Evolutionary conservation across 805 yeast species (phyloP).

Genomic region (Clavispora asparagi): DNA sequence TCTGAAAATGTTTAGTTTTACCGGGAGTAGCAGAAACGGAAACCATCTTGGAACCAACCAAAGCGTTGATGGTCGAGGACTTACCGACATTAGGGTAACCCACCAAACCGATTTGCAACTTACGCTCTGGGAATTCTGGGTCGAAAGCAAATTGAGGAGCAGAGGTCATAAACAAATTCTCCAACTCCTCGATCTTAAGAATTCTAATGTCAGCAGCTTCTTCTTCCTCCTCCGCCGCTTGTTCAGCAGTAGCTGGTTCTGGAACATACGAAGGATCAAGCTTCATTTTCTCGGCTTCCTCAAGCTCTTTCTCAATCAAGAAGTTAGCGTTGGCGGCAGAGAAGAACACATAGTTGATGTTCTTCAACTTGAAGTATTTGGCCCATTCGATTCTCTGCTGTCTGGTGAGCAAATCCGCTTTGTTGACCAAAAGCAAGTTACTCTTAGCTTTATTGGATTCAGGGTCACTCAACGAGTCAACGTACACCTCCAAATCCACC

Average conservation of each 20-base stretch:
- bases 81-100: conserved; percentile 96
- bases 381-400: conserved; percentile 87
- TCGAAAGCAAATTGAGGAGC: conserved; percentile 66
- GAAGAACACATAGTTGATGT: conserved; percentile 85
- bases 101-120: conserved; percentile 87
- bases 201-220: conserved; percentile 47
- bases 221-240: conserved; percentile 17
- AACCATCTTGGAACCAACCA: conserved; percentile 95
- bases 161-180: conserved; percentile 64
- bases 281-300: conserved; percentile 31
- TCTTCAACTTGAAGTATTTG: conserved; percentile 59
- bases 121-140: conserved; percentile 52
- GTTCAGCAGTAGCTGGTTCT: not conserved
- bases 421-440: conserved; percentile 81
- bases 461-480: conserved; percentile 62
- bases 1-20: conserved; percentile 97
- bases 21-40: conserved; percentile 98
- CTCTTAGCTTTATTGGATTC: conserved; percentile 47
- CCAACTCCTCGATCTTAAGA: conserved; percentile 78
- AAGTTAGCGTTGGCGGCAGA: conserved; percentile 85
- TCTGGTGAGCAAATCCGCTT: conserved; percentile 80
- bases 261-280: conserved; percentile 9
- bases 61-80: conserved; percentile 96
- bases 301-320: conserved; percentile 58
- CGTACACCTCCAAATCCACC: conserved; percentile 79